phyloP scores from a whole-genome alignment of 1,284 basidiomycete genomes.

The Hymenochaete sp. region DNA sequence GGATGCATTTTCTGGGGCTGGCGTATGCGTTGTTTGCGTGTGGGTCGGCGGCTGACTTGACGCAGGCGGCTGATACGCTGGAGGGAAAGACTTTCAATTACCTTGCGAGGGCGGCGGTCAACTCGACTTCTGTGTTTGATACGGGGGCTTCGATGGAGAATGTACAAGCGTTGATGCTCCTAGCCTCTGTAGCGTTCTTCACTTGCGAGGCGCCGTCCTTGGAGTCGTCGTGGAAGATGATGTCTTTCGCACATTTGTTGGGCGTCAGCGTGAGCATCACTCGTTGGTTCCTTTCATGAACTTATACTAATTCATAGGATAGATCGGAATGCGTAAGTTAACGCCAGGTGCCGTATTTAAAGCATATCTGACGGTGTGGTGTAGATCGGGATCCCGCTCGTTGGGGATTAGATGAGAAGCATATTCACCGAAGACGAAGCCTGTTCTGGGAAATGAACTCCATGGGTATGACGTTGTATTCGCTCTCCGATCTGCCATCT shows the following conservation, averaged over 20 bases:
- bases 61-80: conserved; percentile 28
- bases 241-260: conserved; percentile 52
- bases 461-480: no score
- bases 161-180: conserved; percentile 54
- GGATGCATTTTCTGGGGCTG: conserved; percentile 46
- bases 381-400: conserved; percentile 24
- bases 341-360: neutral
- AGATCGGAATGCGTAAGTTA: conserved; percentile 58
- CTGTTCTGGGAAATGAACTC: conserved; percentile 27
- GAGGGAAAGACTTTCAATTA: conserved; percentile 46
- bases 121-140: conserved; percentile 56
- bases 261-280: conserved; percentile 50
- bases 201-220: conserved; percentile 43
- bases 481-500: no score
- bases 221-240: conserved; percentile 52
- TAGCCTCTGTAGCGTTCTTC: conserved; percentile 61
- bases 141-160: conserved; percentile 58
- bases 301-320: conserved; percentile 14
- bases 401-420: conserved; percentile 21
- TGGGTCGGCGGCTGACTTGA: conserved; percentile 45
- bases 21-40: conserved; percentile 50
- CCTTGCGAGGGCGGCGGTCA: conserved; percentile 51
- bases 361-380: neutral
- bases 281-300: conserved; percentile 14
- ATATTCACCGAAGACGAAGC: conserved; percentile 21